These are phyloP conservation scores for Hypoxylon rickii DNA, from an alignment of 495 filamentous ascomycete species.

Conservation along the genomic window DNA sequence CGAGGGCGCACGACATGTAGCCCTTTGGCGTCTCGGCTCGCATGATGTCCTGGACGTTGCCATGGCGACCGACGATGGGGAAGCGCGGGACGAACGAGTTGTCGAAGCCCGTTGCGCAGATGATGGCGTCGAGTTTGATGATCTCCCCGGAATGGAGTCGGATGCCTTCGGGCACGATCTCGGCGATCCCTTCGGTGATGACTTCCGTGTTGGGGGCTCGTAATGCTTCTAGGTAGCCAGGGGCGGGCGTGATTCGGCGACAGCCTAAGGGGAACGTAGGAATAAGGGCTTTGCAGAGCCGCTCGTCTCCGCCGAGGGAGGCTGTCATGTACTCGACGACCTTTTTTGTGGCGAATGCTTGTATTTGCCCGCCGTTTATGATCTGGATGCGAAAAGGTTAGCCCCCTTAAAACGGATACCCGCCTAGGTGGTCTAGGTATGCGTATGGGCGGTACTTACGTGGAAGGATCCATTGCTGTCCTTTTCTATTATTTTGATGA, in stretches of 20 bases:
- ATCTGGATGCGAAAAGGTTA: constrained; percentile 37
- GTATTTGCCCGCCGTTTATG: constrained; percentile 42
- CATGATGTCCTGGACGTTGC: constrained; percentile 53
- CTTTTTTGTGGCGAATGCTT: constrained; percentile 30
- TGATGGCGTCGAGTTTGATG: constrained; percentile 62
- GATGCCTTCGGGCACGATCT: constrained; percentile 63
- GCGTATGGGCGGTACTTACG: no score
- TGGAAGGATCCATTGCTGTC: constrained; percentile 36
- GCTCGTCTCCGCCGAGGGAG: constrained; percentile 34
- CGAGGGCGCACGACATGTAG: constrained; percentile 53
- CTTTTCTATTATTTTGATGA: constrained; percentile 34
- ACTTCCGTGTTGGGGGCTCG: constrained; percentile 63
- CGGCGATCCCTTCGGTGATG: constrained; percentile 59
- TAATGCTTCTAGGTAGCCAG: constrained; percentile 68
- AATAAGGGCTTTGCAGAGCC: constrained; percentile 57
- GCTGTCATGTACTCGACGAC: constrained; percentile 38
- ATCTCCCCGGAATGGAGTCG: constrained; percentile 60
- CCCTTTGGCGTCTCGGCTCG: constrained; percentile 42
- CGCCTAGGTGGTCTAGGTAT: no score
- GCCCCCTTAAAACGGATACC: not conserved
- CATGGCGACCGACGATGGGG: constrained; percentile 58
- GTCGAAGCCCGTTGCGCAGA: constrained; percentile 75
- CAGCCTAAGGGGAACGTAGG: constrained; percentile 69
- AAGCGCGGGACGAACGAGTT: constrained; percentile 64
- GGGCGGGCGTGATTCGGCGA: constrained; percentile 69